These are phyloP conservation scores for Cenchrus purpureus DNA, from an alignment of 176 grass and related monocot species.

Conservation along the genomic window DNA sequence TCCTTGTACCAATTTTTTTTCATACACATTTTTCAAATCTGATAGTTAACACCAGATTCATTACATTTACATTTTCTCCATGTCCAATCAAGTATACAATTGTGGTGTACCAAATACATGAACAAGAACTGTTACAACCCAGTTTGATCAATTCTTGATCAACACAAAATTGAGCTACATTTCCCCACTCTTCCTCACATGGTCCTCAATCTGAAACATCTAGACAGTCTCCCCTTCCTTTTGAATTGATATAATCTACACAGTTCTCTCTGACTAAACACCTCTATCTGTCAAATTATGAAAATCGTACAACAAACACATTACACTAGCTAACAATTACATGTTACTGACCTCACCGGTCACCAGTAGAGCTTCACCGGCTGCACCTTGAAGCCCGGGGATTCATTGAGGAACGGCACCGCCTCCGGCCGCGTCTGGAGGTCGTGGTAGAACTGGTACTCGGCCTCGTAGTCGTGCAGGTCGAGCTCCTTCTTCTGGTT, in stretches of 20 bases:
- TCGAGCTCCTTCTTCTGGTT: slow-evolving; percentile 67
- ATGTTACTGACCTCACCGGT: background rate
- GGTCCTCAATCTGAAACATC: background rate
- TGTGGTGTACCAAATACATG: background rate
- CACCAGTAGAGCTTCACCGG: slow-evolving; percentile 41
- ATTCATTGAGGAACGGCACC: slow-evolving; percentile 62
- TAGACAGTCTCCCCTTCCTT: background rate
- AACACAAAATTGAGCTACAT: slow-evolving; percentile 29
- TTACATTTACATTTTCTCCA: background rate
- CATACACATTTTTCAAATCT: background rate
- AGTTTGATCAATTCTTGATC: slow-evolving; percentile 6
- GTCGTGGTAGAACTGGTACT: slow-evolving; percentile 63
- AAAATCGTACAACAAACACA: slow-evolving; percentile 14
- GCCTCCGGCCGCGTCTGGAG: slow-evolving; percentile 51
- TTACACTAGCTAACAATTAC: background rate
- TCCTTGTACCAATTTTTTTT: background rate
- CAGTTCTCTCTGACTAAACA: slow-evolving; percentile 14
- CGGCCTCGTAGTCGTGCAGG: slow-evolving; percentile 70
- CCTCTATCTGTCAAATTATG: background rate
- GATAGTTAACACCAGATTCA: background rate
- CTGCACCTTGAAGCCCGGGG: slow-evolving; percentile 35
- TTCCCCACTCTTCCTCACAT: background rate
- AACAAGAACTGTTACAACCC: background rate
- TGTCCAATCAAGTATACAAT: background rate
- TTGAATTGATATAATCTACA: slow-evolving; percentile 26